Evolutionary conservation across 164 flowering plant genomes (phyloP), one percentile per base, ranked within the genome.

Genomic region (Stephania yunnanensis): DNA sequence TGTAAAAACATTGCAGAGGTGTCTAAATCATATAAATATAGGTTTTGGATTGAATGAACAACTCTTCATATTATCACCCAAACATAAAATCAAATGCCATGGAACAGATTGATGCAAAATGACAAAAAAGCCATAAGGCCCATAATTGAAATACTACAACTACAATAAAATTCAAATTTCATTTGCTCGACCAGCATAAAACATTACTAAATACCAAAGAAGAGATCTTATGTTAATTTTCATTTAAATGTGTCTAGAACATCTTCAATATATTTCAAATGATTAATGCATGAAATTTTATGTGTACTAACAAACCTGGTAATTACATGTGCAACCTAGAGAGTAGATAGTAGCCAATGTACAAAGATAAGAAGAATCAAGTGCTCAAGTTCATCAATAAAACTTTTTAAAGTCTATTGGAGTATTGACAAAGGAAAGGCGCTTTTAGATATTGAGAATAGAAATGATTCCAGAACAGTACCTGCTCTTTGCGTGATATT

Each of bases 401-500:
- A 13, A 5, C 19, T 58, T 58, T 58, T 58, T 58, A n/a, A 12
- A 12, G 17, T 19, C 13, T 58, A 58, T 58, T 15, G 64, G 19
- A 2, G 6, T 58, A 15, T 7, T 58, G 64, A 58, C 17, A 15
- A 58, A 58, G 64, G 17, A 6, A 19, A 19, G 52, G 52, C 5
- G 15, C 10, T 55, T 48, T 45, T 10, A 5, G 42, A 22, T 25
- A 73, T 10, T 61, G 7, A 64, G 25, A 12, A 68, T 45, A 58
- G 11, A 22, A 10, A 36, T 65, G 30, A 7, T 31, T 42, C 44
- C 50, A 79, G 69, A 79, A 58, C 45, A 58, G 69, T 76, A 90
- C 97, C 94, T 90, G 97, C 70, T 90, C 90, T 61, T 89, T 87
- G 79, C 97, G 87, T 61, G 91, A 71, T 45, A 92, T 84, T 19